Evolutionary conservation across 1,139 yeast genomes (phyloP).

Genomic region (Saccharomycopsis phalli): DNA sequence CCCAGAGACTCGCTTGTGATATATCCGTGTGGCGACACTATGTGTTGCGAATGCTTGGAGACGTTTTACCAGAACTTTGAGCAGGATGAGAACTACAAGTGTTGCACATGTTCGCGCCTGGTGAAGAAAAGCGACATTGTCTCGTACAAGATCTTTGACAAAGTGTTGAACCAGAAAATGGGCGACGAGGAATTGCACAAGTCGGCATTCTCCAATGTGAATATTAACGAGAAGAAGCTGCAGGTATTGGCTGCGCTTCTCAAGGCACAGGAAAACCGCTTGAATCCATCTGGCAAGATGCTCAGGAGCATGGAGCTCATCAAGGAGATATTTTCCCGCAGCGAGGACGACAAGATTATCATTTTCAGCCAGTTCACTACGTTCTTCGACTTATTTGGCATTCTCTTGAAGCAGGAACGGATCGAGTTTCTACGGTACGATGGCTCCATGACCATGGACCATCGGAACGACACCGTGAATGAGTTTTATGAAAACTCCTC

Average conservation of each 20-base stretch:
- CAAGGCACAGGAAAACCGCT: conserved; percentile 28
- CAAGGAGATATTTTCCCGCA: conserved; percentile 29
- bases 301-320: conserved; percentile 40
- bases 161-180: conserved; percentile 26
- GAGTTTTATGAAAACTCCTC: conserved; percentile 51
- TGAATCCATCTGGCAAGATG: conserved; percentile 48
- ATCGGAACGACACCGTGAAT: conserved; percentile 53
- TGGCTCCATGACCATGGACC: conserved; percentile 67
- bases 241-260: conserved; percentile 24
- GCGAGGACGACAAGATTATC: conserved; percentile 51
- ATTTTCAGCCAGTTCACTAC: conserved; percentile 82
- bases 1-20: conserved; percentile 39
- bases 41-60: conserved; percentile 49
- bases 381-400: conserved; percentile 60
- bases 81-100: conserved; percentile 37
- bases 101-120: conserved; percentile 39
- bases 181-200: conserved; percentile 25
- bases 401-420: conserved; percentile 41
- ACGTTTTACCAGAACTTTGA: conserved; percentile 37
- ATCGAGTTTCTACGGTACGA: conserved; percentile 60
- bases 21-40: conserved; percentile 59
- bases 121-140: conserved; percentile 38
- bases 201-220: conserved; percentile 21
- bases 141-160: conserved; percentile 44
- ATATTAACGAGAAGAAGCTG: conserved; percentile 5